Conservation (phyloP, 805 yeast genomes). For the Wickerhamomyces bisporus region DNA sequence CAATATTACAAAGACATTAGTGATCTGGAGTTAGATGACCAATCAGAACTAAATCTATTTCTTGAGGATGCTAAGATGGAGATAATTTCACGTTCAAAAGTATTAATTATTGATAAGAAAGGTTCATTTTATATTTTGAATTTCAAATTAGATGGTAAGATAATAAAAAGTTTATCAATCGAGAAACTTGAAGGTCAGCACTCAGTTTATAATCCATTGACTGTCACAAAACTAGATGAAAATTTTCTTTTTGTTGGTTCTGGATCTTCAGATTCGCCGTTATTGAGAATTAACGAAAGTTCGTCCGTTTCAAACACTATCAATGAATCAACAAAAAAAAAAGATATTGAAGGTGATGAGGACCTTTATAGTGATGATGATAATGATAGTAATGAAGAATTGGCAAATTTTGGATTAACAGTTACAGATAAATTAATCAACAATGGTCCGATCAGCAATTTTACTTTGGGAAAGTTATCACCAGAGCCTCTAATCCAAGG, state of each 20-base stretch:
- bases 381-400: slow-evolving; percentile 27
- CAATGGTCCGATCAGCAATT: slow-evolving; percentile 68
- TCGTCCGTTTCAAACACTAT: too few relatives aligned
- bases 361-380: slow-evolving; percentile 29
- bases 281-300: slow-evolving; percentile 32
- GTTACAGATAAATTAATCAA: slow-evolving; percentile 52
- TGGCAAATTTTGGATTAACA: slow-evolving; percentile 33
- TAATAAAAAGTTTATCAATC: slow-evolving; percentile 24
- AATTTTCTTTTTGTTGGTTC: slow-evolving; percentile 55
- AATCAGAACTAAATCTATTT: slow-evolving; percentile 43
- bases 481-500: slow-evolving; percentile 53
- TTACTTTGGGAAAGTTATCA: slow-evolving; percentile 59
- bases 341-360: slow-evolving; percentile 45
- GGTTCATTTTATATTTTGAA: slow-evolving; percentile 23
- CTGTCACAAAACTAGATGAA: slow-evolving; percentile 34
- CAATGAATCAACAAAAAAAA: too few relatives aligned
- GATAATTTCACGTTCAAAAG: slow-evolving; percentile 25
- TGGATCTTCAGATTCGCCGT: slow-evolving; percentile 51
- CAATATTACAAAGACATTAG: slow-evolving; percentile 40
- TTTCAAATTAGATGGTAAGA: slow-evolving; percentile 34
- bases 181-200: slow-evolving; percentile 1
- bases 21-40: slow-evolving; percentile 39
- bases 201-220: slow-evolving; percentile 15
- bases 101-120: slow-evolving; percentile 35
- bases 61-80: slow-evolving; percentile 48